Percentiles rank a stretch among this genome's conserved stretches.
Conservation (phyloP, 225 moss, liverwort and hornwort species). For the Asterella californica region DNA sequence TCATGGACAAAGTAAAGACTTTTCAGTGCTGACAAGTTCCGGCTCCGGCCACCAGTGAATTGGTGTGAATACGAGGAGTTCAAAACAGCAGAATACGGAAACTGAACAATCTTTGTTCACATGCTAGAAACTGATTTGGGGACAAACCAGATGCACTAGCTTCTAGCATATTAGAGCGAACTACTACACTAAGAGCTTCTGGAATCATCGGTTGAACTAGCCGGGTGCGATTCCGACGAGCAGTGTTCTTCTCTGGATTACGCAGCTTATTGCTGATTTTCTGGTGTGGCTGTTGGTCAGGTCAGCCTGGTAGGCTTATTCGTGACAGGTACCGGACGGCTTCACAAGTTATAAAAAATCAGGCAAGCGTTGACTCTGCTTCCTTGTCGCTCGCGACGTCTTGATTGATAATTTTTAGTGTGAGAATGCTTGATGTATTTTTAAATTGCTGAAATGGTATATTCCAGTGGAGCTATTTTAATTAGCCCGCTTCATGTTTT, state of each 20-base stretch:
- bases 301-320: conserved; percentile 85
- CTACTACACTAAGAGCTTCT: not conserved
- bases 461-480: too few species aligned
- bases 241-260: too few species aligned
- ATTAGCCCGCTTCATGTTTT: too few species aligned
- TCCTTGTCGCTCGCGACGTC: not conserved
- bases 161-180: not conserved
- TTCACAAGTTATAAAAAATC: conserved; percentile 69
- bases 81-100: too few species aligned
- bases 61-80: too few species aligned
- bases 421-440: not conserved
- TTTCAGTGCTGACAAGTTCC: too few species aligned
- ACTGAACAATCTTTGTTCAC: too few species aligned
- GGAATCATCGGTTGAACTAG: not conserved
- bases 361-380: conserved; percentile 38
- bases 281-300: conserved; percentile 33
- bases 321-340: conserved; percentile 89
- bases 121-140: too few species aligned
- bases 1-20: too few species aligned
- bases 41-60: too few species aligned
- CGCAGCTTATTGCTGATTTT: not conserved
- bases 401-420: too few species aligned
- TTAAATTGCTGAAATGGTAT: not conserved
- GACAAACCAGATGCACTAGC: too few species aligned
- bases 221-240: not conserved